A percentile compares a stretch with the other conserved stretches of the same genome.
phyloP scores from a whole-genome alignment of 257 asterid species.

The Galeopsis tetrahit region DNA sequence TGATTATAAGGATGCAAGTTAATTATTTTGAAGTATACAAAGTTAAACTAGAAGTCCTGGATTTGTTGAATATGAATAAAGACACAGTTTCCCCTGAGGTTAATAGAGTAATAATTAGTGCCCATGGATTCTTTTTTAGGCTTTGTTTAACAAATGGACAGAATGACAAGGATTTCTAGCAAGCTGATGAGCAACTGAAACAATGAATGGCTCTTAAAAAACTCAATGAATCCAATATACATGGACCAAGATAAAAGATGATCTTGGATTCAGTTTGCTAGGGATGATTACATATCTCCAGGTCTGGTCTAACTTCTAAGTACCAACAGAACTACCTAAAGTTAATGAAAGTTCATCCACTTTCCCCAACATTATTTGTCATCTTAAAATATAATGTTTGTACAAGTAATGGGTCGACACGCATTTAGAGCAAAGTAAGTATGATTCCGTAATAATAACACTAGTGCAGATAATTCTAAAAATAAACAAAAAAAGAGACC shows the following conservation, averaged over 20 bases:
- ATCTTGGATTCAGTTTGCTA: neutral
- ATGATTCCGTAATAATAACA: neutral
- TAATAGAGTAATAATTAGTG: neutral
- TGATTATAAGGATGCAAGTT: slow-evolving; percentile 14
- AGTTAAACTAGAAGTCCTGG: neutral
- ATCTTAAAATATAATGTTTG: neutral
- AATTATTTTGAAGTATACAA: neutral
- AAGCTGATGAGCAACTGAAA: neutral
- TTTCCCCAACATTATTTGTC: slow-evolving; percentile 13
- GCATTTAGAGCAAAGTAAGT: slow-evolving; percentile 9
- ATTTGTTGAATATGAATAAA: slow-evolving; percentile 5
- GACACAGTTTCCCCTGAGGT: neutral
- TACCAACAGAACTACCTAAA: neutral
- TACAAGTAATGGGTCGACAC: slow-evolving; percentile 2
- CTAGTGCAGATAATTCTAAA: neutral
- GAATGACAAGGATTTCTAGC: neutral
- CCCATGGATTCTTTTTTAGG: neutral
- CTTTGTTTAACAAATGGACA: neutral
- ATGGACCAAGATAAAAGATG: slow-evolving; percentile 5
- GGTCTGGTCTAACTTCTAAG: slow-evolving; percentile 7
- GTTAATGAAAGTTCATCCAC: slow-evolving; percentile 2
- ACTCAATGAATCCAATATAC: neutral
- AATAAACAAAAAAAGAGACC: neutral
- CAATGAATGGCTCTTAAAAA: neutral
- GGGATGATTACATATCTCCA: neutral